phyloP scores from a whole-genome alignment of 2,329 filamentous ascomycete species.

The Corynespora cassiicola region DNA sequence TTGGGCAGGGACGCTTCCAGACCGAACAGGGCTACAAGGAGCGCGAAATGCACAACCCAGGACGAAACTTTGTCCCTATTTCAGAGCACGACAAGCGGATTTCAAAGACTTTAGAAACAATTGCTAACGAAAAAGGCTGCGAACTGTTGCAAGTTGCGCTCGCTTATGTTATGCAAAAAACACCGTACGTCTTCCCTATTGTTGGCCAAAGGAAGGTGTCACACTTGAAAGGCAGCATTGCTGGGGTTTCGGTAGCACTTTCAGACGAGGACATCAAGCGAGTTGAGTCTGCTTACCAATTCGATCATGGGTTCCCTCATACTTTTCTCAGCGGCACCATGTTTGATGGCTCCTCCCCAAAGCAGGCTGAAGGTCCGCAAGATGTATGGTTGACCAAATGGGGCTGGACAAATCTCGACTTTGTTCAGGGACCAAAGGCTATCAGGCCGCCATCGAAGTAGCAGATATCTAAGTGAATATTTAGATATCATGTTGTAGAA shows the following conservation, averaged over 20 bases:
- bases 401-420: too few species aligned
- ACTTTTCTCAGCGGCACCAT: constrained; percentile 26
- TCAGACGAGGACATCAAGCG: constrained; percentile 60
- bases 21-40: constrained; percentile 36
- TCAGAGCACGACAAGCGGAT: constrained; percentile 59
- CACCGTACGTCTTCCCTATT: constrained; percentile 76
- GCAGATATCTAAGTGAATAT: too few species aligned
- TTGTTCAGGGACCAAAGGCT: too few species aligned
- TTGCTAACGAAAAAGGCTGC: constrained; percentile 63
- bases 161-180: constrained; percentile 75
- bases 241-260: constrained; percentile 59
- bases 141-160: constrained; percentile 67
- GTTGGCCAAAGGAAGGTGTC: constrained; percentile 75
- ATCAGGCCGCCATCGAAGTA: too few species aligned
- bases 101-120: constrained; percentile 64
- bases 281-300: constrained; percentile 60
- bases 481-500: too few species aligned
- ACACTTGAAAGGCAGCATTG: constrained; percentile 71
- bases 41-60: constrained; percentile 47
- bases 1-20: constrained; percentile 57
- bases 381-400: too few species aligned
- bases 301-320: constrained; percentile 64
- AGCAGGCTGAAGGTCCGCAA: too few species aligned
- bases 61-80: constrained; percentile 44
- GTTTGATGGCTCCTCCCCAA: too few species aligned